These are phyloP conservation scores for Dalbergia cochinchinensis DNA, from an alignment of 306 rosid species.

Conservation along the genomic window DNA sequence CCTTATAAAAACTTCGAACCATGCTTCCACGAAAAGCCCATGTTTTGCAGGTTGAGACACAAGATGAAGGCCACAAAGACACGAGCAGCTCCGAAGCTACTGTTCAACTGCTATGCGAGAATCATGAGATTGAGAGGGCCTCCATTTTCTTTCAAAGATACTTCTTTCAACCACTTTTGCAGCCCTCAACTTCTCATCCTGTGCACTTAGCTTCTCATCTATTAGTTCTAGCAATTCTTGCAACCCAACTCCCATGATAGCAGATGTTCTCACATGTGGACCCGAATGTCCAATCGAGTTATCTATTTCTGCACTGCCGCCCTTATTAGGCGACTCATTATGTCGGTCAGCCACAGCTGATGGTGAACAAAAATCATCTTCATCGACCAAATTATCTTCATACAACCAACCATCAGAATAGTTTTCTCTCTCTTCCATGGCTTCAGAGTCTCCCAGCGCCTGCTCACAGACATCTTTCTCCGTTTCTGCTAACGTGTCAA, in stretches of 20 bases:
- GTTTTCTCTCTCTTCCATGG: conserved; percentile 57
- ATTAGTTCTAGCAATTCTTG: conserved; percentile 80
- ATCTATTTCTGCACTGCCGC: conserved; percentile 39
- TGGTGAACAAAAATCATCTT: conserved; percentile 45
- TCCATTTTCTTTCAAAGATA: conserved; percentile 74
- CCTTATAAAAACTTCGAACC: neutral
- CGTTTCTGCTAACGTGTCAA: conserved; percentile 27
- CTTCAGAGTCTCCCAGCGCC: conserved; percentile 38
- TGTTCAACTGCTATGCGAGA: conserved; percentile 54
- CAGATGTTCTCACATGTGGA: conserved; percentile 82
- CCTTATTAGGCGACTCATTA: conserved; percentile 39
- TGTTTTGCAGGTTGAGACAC: conserved; percentile 1
- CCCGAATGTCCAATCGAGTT: conserved; percentile 47
- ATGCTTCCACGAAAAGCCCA: conserved; percentile 1
- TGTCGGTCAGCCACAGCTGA: conserved; percentile 44
- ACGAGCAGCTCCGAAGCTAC: conserved; percentile 38
- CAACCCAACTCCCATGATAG: conserved; percentile 80
- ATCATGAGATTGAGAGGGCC: conserved; percentile 69
- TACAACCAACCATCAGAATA: conserved; percentile 71
- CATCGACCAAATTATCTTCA: conserved; percentile 50
- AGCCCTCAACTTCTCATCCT: conserved; percentile 60
- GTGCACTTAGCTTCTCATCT: conserved; percentile 69
- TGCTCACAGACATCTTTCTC: conserved; percentile 37
- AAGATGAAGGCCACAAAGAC: conserved; percentile 1
- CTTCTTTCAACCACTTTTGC: conserved; percentile 59